A percentile compares a stretch with the other conserved stretches of the same genome.
phyloP scores from a whole-genome alignment of 352 stramenopile species.

The Achlya hypogyna region DNA sequence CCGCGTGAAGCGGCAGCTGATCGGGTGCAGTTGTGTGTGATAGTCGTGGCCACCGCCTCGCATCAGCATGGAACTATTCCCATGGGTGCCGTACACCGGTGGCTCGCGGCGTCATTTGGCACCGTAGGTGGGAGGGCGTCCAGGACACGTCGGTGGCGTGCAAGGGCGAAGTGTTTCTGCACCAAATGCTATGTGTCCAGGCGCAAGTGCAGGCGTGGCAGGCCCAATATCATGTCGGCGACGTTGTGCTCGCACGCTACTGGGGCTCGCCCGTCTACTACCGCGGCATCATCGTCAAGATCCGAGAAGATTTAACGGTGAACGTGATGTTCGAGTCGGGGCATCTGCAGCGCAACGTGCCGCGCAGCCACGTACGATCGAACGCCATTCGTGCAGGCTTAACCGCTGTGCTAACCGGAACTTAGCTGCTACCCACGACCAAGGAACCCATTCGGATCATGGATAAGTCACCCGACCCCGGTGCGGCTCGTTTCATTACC shows the following conservation, averaged over 20 bases:
- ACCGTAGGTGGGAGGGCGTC: background rate
- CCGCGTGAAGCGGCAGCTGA: background rate
- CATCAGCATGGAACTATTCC: background rate
- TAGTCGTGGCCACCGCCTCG: background rate
- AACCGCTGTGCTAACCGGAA: background rate
- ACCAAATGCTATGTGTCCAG: background rate
- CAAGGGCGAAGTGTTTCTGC: background rate
- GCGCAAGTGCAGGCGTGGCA: background rate
- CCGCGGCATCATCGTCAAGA: background rate
- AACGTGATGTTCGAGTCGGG: conserved; percentile 4
- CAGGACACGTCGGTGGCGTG: background rate
- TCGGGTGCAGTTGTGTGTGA: background rate
- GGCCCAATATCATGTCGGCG: background rate
- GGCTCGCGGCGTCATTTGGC: background rate
- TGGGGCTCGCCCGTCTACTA: background rate
- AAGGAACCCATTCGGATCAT: background rate
- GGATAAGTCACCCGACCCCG: background rate
- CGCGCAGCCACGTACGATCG: background rate
- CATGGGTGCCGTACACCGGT: background rate
- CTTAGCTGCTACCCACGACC: background rate
- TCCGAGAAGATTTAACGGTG: background rate
- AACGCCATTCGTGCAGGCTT: background rate
- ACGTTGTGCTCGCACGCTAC: background rate
- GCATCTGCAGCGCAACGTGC: background rate
- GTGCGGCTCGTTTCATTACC: too few species aligned